Conservation (phyloP, 1,139 yeast species). For the Lodderomyces elongisporus region DNA sequence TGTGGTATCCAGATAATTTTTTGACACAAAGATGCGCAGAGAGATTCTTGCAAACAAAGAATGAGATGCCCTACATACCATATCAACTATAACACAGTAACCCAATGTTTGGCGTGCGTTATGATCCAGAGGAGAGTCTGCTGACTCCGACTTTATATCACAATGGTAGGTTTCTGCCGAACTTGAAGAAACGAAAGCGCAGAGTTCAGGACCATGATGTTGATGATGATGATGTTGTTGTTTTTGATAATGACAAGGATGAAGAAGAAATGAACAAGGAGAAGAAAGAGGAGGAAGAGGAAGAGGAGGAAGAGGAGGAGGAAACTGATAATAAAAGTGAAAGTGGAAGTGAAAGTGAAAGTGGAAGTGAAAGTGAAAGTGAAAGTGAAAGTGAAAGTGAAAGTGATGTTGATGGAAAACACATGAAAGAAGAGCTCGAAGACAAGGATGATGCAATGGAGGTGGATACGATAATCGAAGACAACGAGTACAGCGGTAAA, state of each 20-base stretch:
- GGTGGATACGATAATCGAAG: conserved; percentile 9
- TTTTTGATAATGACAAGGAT: conserved; percentile 7
- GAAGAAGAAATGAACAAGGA: conserved; percentile 10
- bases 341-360: too few relatives aligned
- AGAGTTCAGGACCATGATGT: too few relatives aligned
- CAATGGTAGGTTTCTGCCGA: too few relatives aligned
- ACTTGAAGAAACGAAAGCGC: conserved; percentile 17
- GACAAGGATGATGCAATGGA: conserved; percentile 11
- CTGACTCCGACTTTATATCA: too few relatives aligned
- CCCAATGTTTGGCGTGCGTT: conserved; percentile 10
- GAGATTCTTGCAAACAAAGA: too few relatives aligned
- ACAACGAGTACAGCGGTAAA: conserved; percentile 22
- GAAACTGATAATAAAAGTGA: too few relatives aligned
- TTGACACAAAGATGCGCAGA: too few relatives aligned
- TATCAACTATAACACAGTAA: too few relatives aligned
- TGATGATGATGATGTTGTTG: conserved; percentile 3
- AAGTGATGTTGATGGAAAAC: conserved; percentile 14
- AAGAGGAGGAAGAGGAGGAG: conserved; percentile 3
- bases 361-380: conserved; percentile 6
- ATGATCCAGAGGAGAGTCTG: conserved; percentile 10
- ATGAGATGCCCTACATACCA: too few relatives aligned
- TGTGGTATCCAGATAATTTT: too few relatives aligned
- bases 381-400: conserved; percentile 15
- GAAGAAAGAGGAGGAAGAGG: too few relatives aligned
- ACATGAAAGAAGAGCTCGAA: conserved; percentile 11